Base-by-base conservation (phyloP, 2,329 filamentous ascomycete species). In the Botrytis fabae region DNA sequence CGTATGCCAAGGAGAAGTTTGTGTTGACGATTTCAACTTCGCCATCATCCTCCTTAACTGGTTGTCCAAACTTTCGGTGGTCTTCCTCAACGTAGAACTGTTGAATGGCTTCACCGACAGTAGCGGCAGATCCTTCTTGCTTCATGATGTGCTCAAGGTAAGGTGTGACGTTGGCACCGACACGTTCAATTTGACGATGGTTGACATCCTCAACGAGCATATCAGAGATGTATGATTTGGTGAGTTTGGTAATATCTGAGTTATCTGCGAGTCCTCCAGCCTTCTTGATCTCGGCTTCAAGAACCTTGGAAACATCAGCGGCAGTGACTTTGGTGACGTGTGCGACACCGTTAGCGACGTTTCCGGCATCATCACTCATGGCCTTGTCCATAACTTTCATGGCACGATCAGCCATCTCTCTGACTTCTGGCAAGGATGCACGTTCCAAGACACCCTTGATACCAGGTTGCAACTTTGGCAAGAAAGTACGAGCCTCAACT, bases 11-110 rank as follows among this genome's bases (percentile, higher is more conserved):
- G 32, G 96, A 99, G 85, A 99, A 99, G 81, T 96, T 92, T 63
- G 96, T 95, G 80, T 99, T 98, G 81, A 99, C 96, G 80, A 99
- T 97, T 83, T 98, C 96, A 35, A 92, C 87, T 84, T 99, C 96
- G 74, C 94, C 95, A 74, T 97, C 93, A 74, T 98, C 94, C 75
- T 96, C 93, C 82, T 95, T 93, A 76, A 93, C 87, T 2, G 94
- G 93, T 71, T 92, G 90, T 76, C 95, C 95, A 79, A 90, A 97
- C 81, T 93, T 96, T 82, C 94, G 93, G 80, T 93, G 86, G 78
- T 98, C 95, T 83, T 98, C 95, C 0, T 91, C 90, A 38, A 95
- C 81, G 80, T 93, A 98, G 84, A 91, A 89, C 74, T 91, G 83
- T 82, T 97, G 89, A n/a, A 98, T 85, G 40, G 89, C 90, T 51